A percentile compares a stretch with the other conserved stretches of the same genome.
phyloP scores from a whole-genome alignment of 1,284 basidiomycete genomes.

The Cystobasidium sp. region DNA sequence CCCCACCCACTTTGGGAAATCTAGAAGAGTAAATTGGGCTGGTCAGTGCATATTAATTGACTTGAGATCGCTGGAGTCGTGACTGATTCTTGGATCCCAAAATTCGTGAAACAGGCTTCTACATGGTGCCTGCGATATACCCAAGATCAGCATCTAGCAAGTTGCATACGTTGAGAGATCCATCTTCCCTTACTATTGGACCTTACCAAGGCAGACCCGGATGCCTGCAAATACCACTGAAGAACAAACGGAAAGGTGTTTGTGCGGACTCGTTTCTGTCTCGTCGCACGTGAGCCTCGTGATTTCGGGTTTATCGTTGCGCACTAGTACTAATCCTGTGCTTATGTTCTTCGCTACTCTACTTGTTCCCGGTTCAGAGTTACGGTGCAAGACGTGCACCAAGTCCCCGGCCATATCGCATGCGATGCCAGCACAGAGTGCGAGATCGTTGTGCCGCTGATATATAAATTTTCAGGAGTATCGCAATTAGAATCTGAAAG shows the following conservation, averaged over 20 bases:
- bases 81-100: neutral
- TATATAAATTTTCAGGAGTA: conserved; percentile 40
- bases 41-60: conserved; percentile 1
- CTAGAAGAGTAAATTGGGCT: conserved; percentile 38
- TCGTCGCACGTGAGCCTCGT: conserved; percentile 45
- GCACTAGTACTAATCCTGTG: neutral
- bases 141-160: conserved; percentile 46
- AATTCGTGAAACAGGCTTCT: conserved; percentile 55
- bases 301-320: neutral
- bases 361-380: conserved; percentile 43
- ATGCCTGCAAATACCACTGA: conserved; percentile 55
- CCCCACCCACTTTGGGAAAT: neutral
- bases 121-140: conserved; percentile 56
- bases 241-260: conserved; percentile 54
- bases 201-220: conserved; percentile 59
- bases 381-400: conserved; percentile 56
- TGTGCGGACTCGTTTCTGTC: conserved; percentile 56
- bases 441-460: conserved; percentile 58
- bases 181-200: conserved; percentile 55
- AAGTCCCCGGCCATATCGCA: conserved; percentile 57
- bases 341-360: neutral
- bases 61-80: neutral
- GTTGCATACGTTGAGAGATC: conserved; percentile 3
- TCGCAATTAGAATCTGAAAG: neutral
- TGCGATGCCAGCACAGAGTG: conserved; percentile 57